Evolutionary conservation across 1,284 basidiomycete species (phyloP), one percentile per base, ranked within the genome.

Genomic region (Apiotrichum mycotoxinovorans): DNA sequence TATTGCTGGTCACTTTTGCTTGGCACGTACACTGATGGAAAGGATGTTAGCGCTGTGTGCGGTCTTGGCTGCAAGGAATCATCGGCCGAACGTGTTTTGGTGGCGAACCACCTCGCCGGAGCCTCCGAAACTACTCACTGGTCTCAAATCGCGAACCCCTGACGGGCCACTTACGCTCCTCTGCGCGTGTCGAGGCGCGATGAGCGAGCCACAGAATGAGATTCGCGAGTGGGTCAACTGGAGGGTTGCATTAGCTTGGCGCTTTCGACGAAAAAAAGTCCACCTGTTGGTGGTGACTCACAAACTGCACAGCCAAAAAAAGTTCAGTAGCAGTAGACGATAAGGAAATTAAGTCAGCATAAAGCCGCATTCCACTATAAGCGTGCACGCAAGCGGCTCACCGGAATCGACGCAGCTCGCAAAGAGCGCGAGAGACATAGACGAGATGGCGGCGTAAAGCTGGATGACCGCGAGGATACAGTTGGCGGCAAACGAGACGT

Each of bases 71-170:
- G n/a, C n/a, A n/a, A n/a, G n/a, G n/a, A n/a, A n/a, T n/a, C n/a
- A n/a, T n/a, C n/a, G n/a, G n/a, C n/a, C n/a, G n/a, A n/a, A n/a
- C n/a, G n/a, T n/a, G n/a, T n/a, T n/a, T n/a, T n/a, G n/a, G n/a
- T n/a, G n/a, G n/a, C n/a, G n/a, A n/a, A n/a, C n/a, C n/a, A n/a
- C n/a, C n/a, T n/a, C n/a, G n/a, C n/a, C n/a, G n/a, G n/a, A n/a
- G n/a, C n/a, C n/a, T n/a, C n/a, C n/a, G n/a, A n/a, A n/a, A n/a
- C 20, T 10, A 66, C 74, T 66, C 63, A 72, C 93, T 92, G 0
- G 89, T 93, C 74, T 93, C 89, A 45, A 95, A 82, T 48, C 91
- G 83, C n/a, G 87, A 83, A 26, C 94, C 94, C 51, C 92, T 88
- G 15, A 91, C 88, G 9, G 91, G 92, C 91, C 91, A 96, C 67